Conservation (phyloP, 1,139 yeast genomes). For the Geotrichum carabidarum region DNA sequence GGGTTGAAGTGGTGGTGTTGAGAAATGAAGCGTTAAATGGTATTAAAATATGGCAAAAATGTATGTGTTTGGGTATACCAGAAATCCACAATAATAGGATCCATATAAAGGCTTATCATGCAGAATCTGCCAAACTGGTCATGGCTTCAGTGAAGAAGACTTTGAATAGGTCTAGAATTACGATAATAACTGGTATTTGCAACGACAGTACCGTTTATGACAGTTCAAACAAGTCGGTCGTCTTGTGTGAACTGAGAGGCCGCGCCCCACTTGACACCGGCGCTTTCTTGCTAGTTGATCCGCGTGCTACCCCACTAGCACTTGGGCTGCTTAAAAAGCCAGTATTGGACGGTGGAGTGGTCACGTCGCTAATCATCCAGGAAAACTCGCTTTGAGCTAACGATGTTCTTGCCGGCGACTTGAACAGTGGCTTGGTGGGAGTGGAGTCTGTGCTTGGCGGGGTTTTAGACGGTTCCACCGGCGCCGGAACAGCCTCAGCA, state of each 20-base stretch:
- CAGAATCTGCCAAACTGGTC: too few relatives aligned
- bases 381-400: conserved; percentile 20
- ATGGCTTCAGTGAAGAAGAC: too few relatives aligned
- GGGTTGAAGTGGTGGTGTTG: too few relatives aligned
- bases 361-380: conserved; percentile 19
- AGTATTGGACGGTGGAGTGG: background rate
- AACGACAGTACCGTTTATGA: background rate
- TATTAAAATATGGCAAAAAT: too few relatives aligned
- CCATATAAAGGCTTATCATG: too few relatives aligned
- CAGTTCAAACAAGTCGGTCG: background rate
- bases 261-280: background rate
- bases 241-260: background rate
- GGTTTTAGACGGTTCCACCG: background rate
- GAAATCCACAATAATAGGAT: too few relatives aligned
- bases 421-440: conserved; percentile 3
- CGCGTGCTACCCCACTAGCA: background rate
- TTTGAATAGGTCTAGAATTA: background rate
- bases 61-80: too few relatives aligned
- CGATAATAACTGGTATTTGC: background rate
- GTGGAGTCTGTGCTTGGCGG: background rate
- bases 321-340: background rate
- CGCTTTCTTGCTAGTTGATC: background rate
- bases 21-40: too few relatives aligned
- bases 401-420: conserved; percentile 14
- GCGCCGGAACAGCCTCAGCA: background rate